Conservation (phyloP, 192 early-diverging fungal genomes). For the Coemansia sp. region DNA sequence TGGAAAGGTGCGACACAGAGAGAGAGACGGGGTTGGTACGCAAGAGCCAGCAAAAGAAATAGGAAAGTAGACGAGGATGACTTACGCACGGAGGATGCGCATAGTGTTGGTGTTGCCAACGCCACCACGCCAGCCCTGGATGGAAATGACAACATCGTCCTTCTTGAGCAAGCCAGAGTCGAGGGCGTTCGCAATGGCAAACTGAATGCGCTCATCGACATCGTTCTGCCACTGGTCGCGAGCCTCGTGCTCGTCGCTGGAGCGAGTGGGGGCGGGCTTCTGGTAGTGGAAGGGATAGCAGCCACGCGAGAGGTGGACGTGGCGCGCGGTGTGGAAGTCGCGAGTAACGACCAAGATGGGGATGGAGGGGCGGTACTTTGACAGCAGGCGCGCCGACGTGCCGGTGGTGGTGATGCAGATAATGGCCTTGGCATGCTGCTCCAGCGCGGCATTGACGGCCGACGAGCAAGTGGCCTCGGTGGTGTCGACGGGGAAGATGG, state of each 20-base stretch:
- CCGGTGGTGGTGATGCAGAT: slow-evolving; percentile 92
- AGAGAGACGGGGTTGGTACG: not conserved
- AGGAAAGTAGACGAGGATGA: not conserved
- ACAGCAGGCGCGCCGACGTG: slow-evolving; percentile 83
- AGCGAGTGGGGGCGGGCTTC: slow-evolving; percentile 42
- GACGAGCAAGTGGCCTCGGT: slow-evolving; percentile 93
- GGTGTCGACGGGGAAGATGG: slow-evolving; percentile 74
- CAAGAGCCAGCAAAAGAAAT: slow-evolving; percentile 1
- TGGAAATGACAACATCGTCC: slow-evolving; percentile 72
- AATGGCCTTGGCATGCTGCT: slow-evolving; percentile 84
- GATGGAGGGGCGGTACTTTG: slow-evolving; percentile 92
- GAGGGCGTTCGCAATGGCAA: slow-evolving; percentile 77
- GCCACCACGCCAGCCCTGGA: slow-evolving; percentile 81
- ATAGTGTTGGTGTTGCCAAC: slow-evolving; percentile 85
- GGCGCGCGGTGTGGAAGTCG: slow-evolving; percentile 70
- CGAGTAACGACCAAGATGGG: slow-evolving; percentile 94
- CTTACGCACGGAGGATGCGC: slow-evolving; percentile 70
- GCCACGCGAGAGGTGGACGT: slow-evolving; percentile 78
- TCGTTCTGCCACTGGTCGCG: slow-evolving; percentile 80
- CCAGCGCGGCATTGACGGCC: slow-evolving; percentile 82
- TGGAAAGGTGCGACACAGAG: not conserved
- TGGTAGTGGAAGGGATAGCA: slow-evolving; percentile 81
- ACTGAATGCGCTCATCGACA: slow-evolving; percentile 77
- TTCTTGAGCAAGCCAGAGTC: slow-evolving; percentile 66
- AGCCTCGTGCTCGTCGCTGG: slow-evolving; percentile 47